Evolutionary conservation across 2,329 filamentous ascomycete genomes (phyloP).

Genomic region (Phaeosphaeria sp.): DNA sequence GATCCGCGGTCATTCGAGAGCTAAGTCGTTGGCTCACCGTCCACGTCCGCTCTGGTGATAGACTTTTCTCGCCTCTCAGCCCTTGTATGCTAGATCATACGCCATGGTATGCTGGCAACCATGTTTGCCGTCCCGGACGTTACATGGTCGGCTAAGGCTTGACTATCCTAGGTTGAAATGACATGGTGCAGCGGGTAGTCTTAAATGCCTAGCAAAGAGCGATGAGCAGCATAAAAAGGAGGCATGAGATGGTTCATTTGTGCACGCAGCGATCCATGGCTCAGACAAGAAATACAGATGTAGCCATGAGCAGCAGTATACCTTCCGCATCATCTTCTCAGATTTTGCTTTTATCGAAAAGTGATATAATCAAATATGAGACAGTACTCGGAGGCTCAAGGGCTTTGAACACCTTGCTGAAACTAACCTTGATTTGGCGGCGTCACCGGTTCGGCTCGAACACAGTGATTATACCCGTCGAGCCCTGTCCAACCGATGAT

Average conservation of each 20-base stretch:
- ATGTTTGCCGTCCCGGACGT: constrained; percentile 9
- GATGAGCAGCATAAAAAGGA: background rate
- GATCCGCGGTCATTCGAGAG: constrained; percentile 18
- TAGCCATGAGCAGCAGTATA: background rate
- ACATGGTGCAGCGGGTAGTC: constrained; percentile 7
- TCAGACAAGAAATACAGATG: background rate
- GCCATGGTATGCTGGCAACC: constrained; percentile 17
- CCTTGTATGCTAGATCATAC: constrained; percentile 26
- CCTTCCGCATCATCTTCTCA: background rate
- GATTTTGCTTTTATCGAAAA: background rate
- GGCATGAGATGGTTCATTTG: background rate
- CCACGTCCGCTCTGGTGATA: constrained; percentile 20
- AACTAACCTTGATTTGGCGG: constrained; percentile 32
- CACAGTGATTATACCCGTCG: constrained; percentile 26
- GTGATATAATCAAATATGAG: background rate
- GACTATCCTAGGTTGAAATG: constrained; percentile 7
- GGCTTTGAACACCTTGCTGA: constrained; percentile 2
- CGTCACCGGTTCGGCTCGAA: constrained; percentile 40
- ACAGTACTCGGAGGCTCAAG: background rate
- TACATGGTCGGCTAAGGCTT: constrained; percentile 11
- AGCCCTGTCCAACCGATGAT: constrained; percentile 21
- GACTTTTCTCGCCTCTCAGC: constrained; percentile 11
- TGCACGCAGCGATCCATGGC: background rate
- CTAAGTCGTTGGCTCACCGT: constrained; percentile 10
- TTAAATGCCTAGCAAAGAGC: background rate